Percentiles rank a stretch among this genome's conserved stretches.
Evolutionary conservation across 2,329 filamentous ascomycete genomes (phyloP).

Genomic region (Huntiella decipiens): DNA sequence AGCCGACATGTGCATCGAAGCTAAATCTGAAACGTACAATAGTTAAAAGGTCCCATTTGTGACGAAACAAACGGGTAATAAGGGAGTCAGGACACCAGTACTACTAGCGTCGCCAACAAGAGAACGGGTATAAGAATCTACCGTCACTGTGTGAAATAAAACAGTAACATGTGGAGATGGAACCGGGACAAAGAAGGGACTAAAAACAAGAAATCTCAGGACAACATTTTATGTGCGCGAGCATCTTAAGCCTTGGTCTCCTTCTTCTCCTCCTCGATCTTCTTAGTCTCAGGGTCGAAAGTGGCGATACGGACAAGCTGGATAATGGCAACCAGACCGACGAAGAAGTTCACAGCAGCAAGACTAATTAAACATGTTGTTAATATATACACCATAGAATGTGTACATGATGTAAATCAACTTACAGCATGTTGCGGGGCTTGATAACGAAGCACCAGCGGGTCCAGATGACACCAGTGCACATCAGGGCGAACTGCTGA

Average conservation of each 20-base stretch:
- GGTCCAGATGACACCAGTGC: constrained; percentile 92
- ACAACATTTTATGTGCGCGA: too few relatives aligned
- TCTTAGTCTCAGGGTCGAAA: constrained; percentile 37
- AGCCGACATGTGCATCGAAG: too few relatives aligned
- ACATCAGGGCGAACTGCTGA: constrained; percentile 77
- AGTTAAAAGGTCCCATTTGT: too few relatives aligned
- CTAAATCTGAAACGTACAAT: too few relatives aligned
- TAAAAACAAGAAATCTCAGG: too few relatives aligned
- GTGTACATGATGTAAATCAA: constrained; percentile 11
- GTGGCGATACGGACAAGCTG: constrained; percentile 62
- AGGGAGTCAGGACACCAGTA: too few relatives aligned
- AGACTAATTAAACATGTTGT: constrained; percentile 32
- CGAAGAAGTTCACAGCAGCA: constrained; percentile 95
- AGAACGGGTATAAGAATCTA: too few relatives aligned
- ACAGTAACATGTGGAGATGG: too few relatives aligned
- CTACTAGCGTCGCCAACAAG: too few relatives aligned
- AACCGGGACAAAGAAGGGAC: too few relatives aligned
- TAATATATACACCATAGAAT: constrained; percentile 4
- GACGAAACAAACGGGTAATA: too few relatives aligned
- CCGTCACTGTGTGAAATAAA: too few relatives aligned
- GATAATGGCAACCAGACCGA: constrained; percentile 67
- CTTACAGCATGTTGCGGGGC: constrained; percentile 75
- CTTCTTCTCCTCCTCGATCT: constrained; percentile 14
- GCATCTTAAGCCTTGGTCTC: constrained; percentile 14
- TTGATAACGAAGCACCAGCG: constrained; percentile 97